A percentile compares a stretch with the other conserved stretches of the same genome.
Conservation (phyloP, 176 grass and related monocot genomes). For the Avena insularis region DNA sequence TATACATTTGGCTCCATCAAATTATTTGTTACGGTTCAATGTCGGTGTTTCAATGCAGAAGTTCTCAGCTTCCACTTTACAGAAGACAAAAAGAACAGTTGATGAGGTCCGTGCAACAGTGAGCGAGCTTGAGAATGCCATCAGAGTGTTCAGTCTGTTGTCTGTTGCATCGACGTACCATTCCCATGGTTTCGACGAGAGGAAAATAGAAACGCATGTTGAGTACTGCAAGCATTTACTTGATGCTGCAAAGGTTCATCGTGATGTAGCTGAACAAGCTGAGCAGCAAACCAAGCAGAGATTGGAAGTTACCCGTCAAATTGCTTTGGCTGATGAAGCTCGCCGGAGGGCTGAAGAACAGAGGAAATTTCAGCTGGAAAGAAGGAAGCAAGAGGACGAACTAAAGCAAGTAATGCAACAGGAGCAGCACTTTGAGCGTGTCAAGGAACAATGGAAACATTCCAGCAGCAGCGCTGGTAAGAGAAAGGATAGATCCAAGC, state of each 20-base stretch:
- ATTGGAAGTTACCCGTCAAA: conserved; percentile 90
- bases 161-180: conserved; percentile 77
- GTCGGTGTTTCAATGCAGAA: conserved; percentile 97
- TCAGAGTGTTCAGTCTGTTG: conserved; percentile 84
- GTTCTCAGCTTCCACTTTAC: conserved; percentile 89
- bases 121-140: conserved; percentile 87
- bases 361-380: conserved; percentile 94
- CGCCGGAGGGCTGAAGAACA: conserved; percentile 90
- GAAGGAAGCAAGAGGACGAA: conserved; percentile 94
- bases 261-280: conserved; percentile 86
- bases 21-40: conserved; percentile 92
- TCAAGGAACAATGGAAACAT: conserved; percentile 97
- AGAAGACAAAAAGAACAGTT: conserved; percentile 90
- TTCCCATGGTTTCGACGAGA: conserved; percentile 96
- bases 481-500: conserved; percentile 79
- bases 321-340: conserved; percentile 94
- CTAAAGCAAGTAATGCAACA: conserved; percentile 94
- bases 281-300: conserved; percentile 93
- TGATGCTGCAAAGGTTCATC: conserved; percentile 93
- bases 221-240: conserved; percentile 98
- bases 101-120: conserved; percentile 93
- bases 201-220: conserved; percentile 94
- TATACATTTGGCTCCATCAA: conserved; percentile 96
- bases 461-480: conserved; percentile 72
- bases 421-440: conserved; percentile 88